Conservation (phyloP, 106 monocot species). For the Posidonia australis region DNA sequence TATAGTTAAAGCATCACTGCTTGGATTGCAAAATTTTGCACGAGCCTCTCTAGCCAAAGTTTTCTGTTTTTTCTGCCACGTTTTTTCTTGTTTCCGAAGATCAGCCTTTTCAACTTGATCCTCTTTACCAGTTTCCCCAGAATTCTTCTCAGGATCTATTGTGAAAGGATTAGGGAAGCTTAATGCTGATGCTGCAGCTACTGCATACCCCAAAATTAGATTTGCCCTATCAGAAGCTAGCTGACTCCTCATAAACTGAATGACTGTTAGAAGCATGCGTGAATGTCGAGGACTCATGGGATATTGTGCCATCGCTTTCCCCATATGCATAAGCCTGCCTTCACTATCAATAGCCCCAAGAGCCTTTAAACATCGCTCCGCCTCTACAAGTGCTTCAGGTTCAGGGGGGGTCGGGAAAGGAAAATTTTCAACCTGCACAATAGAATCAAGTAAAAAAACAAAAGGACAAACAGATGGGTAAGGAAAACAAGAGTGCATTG, state of each 20-base stretch:
- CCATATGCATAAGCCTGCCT: slow-evolving; percentile 46
- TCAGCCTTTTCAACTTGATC: slow-evolving; percentile 13
- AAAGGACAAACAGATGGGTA: not conserved
- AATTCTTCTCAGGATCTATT: slow-evolving; percentile 22
- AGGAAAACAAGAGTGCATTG: not conserved
- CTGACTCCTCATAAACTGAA: slow-evolving; percentile 51
- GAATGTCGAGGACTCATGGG: slow-evolving; percentile 96
- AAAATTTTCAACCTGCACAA: slow-evolving; percentile 75
- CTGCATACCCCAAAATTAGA: slow-evolving; percentile 56
- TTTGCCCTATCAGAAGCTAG: slow-evolving; percentile 45
- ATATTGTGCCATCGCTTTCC: slow-evolving; percentile 82
- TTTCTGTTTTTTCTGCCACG: slow-evolving; percentile 38
- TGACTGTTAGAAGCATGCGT: slow-evolving; percentile 66
- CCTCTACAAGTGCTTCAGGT: slow-evolving; percentile 49
- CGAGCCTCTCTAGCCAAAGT: slow-evolving; percentile 35
- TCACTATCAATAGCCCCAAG: slow-evolving; percentile 64
- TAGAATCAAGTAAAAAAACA: not conserved
- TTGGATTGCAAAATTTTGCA: slow-evolving; percentile 52
- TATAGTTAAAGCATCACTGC: slow-evolving; percentile 73
- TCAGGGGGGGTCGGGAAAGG: slow-evolving; percentile 93
- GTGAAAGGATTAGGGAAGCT: slow-evolving; percentile 81
- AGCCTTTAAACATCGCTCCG: slow-evolving; percentile 63
- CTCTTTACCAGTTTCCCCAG: slow-evolving; percentile 10
- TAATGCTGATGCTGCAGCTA: slow-evolving; percentile 71
- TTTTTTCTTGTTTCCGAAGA: slow-evolving; percentile 20